Conservation (phyloP, 2,329 filamentous ascomycete species). For the Alternaria dauci region DNA sequence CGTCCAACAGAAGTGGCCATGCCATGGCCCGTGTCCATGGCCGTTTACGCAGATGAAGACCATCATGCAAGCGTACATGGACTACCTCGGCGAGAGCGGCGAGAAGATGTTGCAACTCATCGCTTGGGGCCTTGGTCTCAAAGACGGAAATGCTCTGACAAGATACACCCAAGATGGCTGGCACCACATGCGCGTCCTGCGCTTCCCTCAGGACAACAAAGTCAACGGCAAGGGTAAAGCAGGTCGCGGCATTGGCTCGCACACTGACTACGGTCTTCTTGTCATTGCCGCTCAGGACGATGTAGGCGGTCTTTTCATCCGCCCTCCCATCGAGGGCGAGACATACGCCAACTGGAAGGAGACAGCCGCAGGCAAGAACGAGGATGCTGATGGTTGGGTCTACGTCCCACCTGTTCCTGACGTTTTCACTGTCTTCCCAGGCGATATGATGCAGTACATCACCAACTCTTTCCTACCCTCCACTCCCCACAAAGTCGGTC, state of each 20-base stretch:
- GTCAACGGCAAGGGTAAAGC: slow-evolving; percentile 61
- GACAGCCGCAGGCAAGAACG: slow-evolving; percentile 56
- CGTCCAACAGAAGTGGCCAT: slow-evolving; percentile 57
- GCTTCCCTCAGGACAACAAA: slow-evolving; percentile 49
- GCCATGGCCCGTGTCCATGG: slow-evolving; percentile 62
- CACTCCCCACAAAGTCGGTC: slow-evolving; percentile 17
- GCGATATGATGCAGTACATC: slow-evolving; percentile 21
- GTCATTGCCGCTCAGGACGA: slow-evolving; percentile 62
- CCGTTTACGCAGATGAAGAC: slow-evolving; percentile 54
- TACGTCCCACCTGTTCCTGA: slow-evolving; percentile 58
- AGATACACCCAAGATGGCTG: slow-evolving; percentile 59
- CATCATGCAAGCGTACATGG: slow-evolving; percentile 54
- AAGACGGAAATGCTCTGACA: slow-evolving; percentile 51
- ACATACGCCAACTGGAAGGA: slow-evolving; percentile 58
- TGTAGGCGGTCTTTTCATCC: slow-evolving; percentile 61
- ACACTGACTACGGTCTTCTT: slow-evolving; percentile 63
- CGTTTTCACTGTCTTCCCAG: slow-evolving; percentile 60
- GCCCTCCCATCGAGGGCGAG: slow-evolving; percentile 55
- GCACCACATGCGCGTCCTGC: slow-evolving; percentile 61
- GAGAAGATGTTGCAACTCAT: slow-evolving; percentile 58
- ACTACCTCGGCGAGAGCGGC: slow-evolving; percentile 53
- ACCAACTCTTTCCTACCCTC: slow-evolving; percentile 19
- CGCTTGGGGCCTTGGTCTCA: slow-evolving; percentile 56
- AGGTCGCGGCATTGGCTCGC: slow-evolving; percentile 61
- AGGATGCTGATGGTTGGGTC: slow-evolving; percentile 58